Percentiles rank a stretch among this genome's conserved stretches.
Conservation (phyloP, 176 grass and related monocot genomes). For the Oryza coarctata region DNA sequence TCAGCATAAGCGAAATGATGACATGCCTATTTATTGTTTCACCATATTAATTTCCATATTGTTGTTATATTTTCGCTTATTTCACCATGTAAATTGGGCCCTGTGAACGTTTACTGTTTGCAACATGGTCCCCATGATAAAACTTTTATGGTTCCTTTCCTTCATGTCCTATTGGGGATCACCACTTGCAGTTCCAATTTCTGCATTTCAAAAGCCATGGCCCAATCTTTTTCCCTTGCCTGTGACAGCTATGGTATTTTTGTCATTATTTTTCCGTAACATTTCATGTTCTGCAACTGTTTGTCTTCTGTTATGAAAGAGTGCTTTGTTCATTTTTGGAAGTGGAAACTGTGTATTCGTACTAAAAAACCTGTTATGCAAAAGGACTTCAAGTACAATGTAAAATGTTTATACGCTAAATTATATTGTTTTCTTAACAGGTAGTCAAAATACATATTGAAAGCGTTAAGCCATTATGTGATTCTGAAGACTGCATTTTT, state of each 20-base stretch:
- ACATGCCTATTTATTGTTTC: too few relatives aligned
- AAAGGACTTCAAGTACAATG: neutral
- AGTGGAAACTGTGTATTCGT: slow-evolving; percentile 16
- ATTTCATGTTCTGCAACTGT: slow-evolving; percentile 6
- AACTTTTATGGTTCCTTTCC: too few relatives aligned
- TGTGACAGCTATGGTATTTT: neutral
- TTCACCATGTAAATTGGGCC: too few relatives aligned
- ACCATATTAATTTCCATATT: too few relatives aligned
- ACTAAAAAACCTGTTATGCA: neutral
- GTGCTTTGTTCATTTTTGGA: neutral
- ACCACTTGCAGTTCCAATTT: too few relatives aligned
- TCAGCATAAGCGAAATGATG: too few relatives aligned
- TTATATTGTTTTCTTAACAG: slow-evolving; percentile 32
- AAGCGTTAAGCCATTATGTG: slow-evolving; percentile 30
- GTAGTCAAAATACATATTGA: slow-evolving; percentile 52
- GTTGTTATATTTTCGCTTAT: too few relatives aligned
- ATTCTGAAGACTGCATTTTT: slow-evolving; percentile 42
- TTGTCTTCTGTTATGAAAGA: slow-evolving; percentile 8
- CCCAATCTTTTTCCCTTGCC: neutral
- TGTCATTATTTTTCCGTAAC: neutral
- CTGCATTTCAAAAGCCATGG: too few relatives aligned
- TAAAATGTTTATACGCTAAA: slow-evolving; percentile 18
- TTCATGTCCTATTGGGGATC: too few relatives aligned
- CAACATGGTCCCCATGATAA: too few relatives aligned
- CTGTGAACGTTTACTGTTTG: too few relatives aligned